phyloP scores from a whole-genome alignment of 2,329 filamentous ascomycete genomes.

The Colletotrichum endophyticum region DNA sequence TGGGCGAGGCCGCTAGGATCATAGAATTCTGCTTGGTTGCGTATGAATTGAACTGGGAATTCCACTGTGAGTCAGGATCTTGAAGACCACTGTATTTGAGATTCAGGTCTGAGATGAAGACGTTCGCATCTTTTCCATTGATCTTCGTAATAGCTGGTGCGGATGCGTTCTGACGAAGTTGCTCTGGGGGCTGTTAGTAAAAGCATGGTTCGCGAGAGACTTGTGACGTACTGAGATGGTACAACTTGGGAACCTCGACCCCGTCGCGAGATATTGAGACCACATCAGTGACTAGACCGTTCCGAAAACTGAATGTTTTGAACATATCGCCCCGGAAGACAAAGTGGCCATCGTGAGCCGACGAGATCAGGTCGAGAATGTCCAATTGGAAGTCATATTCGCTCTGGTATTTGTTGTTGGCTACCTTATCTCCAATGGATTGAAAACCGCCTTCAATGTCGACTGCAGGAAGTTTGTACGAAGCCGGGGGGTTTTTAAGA shows the following conservation, averaged over 20 bases:
- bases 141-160: slow-evolving; percentile 55
- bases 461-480: slow-evolving; percentile 52
- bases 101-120: slow-evolving; percentile 51
- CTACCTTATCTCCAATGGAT: slow-evolving; percentile 46
- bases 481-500: slow-evolving; percentile 54
- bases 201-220: neutral
- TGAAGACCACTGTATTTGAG: slow-evolving; percentile 52
- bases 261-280: slow-evolving; percentile 68
- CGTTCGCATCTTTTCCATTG: slow-evolving; percentile 57
- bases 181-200: slow-evolving; percentile 17
- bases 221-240: slow-evolving; percentile 46
- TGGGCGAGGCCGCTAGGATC: slow-evolving; percentile 27
- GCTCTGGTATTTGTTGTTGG: slow-evolving; percentile 46
- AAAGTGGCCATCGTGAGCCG: slow-evolving; percentile 71
- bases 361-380: slow-evolving; percentile 52
- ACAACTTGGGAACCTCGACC: slow-evolving; percentile 60
- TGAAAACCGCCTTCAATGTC: slow-evolving; percentile 53
- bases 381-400: slow-evolving; percentile 62
- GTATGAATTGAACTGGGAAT: slow-evolving; percentile 30
- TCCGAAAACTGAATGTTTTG: slow-evolving; percentile 52
- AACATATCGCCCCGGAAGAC: slow-evolving; percentile 58
- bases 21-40: slow-evolving; percentile 25
- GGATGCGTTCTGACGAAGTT: slow-evolving; percentile 11
- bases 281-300: slow-evolving; percentile 38
- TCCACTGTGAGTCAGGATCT: slow-evolving; percentile 62